A percentile compares a stretch with the other conserved stretches of the same genome.
These are phyloP conservation scores for Margaritispora aquatica DNA, from an alignment of 495 filamentous ascomycete genomes.

Conservation along the genomic window DNA sequence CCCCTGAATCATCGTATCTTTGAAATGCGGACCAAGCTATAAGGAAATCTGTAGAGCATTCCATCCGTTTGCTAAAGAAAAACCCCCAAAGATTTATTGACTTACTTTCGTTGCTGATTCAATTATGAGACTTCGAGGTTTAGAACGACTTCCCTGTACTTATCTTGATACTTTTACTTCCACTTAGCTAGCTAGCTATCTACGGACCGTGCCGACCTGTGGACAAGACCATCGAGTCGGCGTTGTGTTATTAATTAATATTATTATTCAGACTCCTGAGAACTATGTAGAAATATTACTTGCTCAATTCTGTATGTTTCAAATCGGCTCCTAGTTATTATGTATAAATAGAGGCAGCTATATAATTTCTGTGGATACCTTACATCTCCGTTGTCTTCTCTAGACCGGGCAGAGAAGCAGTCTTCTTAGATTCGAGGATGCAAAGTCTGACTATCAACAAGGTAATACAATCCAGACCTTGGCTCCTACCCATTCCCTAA, in stretches of 20 bases:
- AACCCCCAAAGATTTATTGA: too few species aligned
- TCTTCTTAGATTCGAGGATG: not conserved
- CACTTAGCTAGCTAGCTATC: not conserved
- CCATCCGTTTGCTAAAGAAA: too few species aligned
- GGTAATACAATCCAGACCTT: not conserved
- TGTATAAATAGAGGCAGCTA: constrained; percentile 15
- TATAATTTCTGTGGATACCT: constrained; percentile 14
- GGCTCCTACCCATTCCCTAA: constrained; percentile 3
- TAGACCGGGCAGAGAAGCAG: constrained; percentile 1
- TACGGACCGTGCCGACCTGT: not conserved
- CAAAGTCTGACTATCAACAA: not conserved
- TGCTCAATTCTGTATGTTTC: constrained; percentile 1
- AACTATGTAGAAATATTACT: not conserved
- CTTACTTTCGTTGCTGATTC: too few species aligned
- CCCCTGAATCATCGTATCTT: not conserved
- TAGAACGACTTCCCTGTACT: too few species aligned
- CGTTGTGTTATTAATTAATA: not conserved
- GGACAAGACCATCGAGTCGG: not conserved
- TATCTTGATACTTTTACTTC: not conserved
- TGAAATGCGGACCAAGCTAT: not conserved
- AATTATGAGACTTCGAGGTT: too few species aligned
- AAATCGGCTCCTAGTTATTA: too few species aligned
- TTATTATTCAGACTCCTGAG: not conserved
- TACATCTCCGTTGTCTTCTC: constrained; percentile 3
- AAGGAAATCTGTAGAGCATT: too few species aligned